A percentile compares a stretch with the other conserved stretches of the same genome.
Conservation (phyloP, 371 early-diverging fungal species). For the Mortierella sp. region DNA sequence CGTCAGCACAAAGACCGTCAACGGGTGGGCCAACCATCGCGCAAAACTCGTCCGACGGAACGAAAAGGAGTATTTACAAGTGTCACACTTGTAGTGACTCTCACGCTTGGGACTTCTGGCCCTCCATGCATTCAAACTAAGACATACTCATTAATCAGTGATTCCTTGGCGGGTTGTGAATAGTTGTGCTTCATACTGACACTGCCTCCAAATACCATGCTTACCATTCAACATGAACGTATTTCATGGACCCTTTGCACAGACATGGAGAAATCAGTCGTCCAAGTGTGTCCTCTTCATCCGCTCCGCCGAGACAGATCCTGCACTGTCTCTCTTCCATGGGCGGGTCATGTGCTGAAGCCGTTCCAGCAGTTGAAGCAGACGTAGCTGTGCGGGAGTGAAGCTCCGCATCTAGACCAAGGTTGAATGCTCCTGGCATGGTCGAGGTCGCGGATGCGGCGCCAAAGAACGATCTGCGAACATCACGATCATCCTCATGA, state of each 20-base stretch:
- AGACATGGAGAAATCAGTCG: conserved; percentile 58
- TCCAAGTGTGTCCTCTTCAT: conserved; percentile 53
- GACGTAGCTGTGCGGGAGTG: background rate
- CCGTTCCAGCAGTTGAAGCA: conserved; percentile 1
- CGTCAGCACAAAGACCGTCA: conserved; percentile 42
- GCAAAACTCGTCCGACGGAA: conserved; percentile 54
- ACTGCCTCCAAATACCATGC: background rate
- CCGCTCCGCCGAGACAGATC: conserved; percentile 58
- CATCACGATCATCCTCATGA: conserved; percentile 1
- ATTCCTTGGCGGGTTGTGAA: too few relatives aligned
- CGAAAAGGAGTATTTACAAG: conserved; percentile 47
- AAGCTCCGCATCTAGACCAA: conserved; percentile 29
- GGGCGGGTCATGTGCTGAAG: conserved; percentile 21
- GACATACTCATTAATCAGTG: too few relatives aligned
- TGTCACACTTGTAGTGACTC: conserved; percentile 53
- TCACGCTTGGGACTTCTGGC: conserved; percentile 42
- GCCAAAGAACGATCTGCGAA: conserved; percentile 13
- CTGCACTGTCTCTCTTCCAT: conserved; percentile 56
- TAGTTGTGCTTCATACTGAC: too few relatives aligned
- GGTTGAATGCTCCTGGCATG: conserved; percentile 46
- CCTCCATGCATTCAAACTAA: conserved; percentile 51
- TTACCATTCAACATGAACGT: conserved; percentile 52
- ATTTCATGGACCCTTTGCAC: conserved; percentile 61
- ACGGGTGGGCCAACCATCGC: conserved; percentile 43
- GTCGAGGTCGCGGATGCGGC: conserved; percentile 2